Conservation (phyloP, 768 basidiomycete species). For the Kwoniella shandongensis region DNA sequence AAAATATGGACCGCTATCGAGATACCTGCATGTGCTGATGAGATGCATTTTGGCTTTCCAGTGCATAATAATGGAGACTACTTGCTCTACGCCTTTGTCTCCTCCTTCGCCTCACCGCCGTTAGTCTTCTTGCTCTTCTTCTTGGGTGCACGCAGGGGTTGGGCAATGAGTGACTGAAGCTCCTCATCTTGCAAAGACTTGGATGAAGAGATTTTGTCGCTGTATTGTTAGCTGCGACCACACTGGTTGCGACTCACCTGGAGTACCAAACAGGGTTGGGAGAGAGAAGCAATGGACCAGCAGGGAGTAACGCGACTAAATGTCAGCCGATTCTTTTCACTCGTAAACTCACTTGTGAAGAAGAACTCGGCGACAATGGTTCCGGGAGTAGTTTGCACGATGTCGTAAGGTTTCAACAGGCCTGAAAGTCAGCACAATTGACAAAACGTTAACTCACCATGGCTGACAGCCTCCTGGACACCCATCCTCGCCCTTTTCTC, state of each 20-base stretch:
- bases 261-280: slow-evolving; percentile 91
- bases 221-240: slow-evolving; percentile 6
- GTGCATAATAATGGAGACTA: too few relatives aligned
- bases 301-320: slow-evolving; percentile 77
- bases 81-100: not conserved
- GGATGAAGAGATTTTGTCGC: slow-evolving; percentile 80
- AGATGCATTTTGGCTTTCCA: too few relatives aligned
- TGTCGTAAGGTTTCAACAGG: slow-evolving; percentile 91
- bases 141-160: slow-evolving; percentile 81
- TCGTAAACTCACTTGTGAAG: slow-evolving; percentile 63
- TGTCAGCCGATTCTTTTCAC: slow-evolving; percentile 1
- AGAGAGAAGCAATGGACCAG: slow-evolving; percentile 82
- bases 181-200: slow-evolving; percentile 87
- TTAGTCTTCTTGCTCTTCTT: slow-evolving; percentile 87
- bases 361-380: slow-evolving; percentile 94
- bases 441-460: slow-evolving; percentile 57
- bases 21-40: too few relatives aligned
- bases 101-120: slow-evolving; percentile 46
- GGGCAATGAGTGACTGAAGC: slow-evolving; percentile 72
- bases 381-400: slow-evolving; percentile 79
- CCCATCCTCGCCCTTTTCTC: slow-evolving; percentile 95
- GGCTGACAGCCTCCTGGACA: slow-evolving; percentile 91
- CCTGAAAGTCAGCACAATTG: slow-evolving; percentile 20
- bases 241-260: slow-evolving; percentile 53
- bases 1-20: too few relatives aligned